Evolutionary conservation across 345 rosid genomes (phyloP).

Genomic region (Geranium rotundifolium): DNA sequence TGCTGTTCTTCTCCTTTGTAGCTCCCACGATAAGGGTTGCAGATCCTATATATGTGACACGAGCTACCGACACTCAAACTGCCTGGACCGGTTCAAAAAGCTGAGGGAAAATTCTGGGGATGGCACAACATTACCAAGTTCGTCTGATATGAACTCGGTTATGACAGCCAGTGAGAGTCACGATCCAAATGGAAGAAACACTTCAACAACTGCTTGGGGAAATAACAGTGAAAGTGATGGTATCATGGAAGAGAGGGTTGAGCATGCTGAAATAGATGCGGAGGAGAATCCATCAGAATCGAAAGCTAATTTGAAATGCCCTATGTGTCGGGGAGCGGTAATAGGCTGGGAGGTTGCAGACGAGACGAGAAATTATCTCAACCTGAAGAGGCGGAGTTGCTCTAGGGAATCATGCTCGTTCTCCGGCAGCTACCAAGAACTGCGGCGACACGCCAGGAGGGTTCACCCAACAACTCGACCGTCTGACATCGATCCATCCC

Average conservation of each 20-base stretch:
- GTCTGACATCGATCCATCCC: conserved; percentile 70
- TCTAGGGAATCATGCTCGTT: conserved; percentile 74
- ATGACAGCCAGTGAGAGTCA: neutral
- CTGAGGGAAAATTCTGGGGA: conserved; percentile 32
- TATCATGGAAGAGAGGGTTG: conserved; percentile 22
- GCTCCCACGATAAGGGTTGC: conserved; percentile 88
- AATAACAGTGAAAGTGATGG: conserved; percentile 14
- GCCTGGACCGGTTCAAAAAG: conserved; percentile 80
- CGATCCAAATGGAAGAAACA: too few relatives aligned
- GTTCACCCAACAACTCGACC: conserved; percentile 69
- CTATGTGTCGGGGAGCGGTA: conserved; percentile 68
- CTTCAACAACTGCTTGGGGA: conserved; percentile 12
- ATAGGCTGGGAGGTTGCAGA: conserved; percentile 59
- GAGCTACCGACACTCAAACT: conserved; percentile 86
- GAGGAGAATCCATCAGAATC: conserved; percentile 22
- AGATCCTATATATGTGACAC: conserved; percentile 86
- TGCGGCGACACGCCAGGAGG: conserved; percentile 82
- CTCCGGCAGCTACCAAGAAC: conserved; percentile 64
- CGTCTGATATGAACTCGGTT: conserved; percentile 21
- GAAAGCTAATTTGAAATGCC: conserved; percentile 49
- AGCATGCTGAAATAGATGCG: conserved; percentile 10
- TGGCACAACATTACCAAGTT: conserved; percentile 21
- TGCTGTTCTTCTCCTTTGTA: conserved; percentile 83
- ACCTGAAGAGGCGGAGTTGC: conserved; percentile 63
- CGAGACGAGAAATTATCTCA: conserved; percentile 69